Evolutionary conservation across 257 asterid species (phyloP), one percentile per base, ranked within the genome.

Genomic region (Ilex aquifolium): DNA sequence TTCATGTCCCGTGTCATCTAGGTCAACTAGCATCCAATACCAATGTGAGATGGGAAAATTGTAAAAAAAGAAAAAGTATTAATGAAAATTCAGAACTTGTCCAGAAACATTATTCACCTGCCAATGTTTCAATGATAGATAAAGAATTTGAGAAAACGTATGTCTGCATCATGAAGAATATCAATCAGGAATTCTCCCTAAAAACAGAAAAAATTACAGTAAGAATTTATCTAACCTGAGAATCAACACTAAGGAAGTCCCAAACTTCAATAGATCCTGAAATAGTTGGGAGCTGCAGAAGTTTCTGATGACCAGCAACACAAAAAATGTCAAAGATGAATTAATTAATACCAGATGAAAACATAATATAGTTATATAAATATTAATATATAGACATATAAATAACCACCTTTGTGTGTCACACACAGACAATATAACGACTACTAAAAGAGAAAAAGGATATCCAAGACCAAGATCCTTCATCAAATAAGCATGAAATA

Each of bases 191-290:
- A 78, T 58, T 61, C 57, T 13, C 66, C 64, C 61, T 60, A 32
- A 50, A 62, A 30, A 31, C 42, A 56, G 52, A 56, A 62, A 67
- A 63, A 48, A 74, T 58, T 32, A 54, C 66, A 65, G 52, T 10
- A 57, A 68, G 64, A 59, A 65, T 49, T 71, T 56, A 60, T 67
- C 67, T 54, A 70, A 90, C 97, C 99, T 93, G 99, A 78, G 99
- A 93, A 84, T 93, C 97, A 61, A 93, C 94, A 63, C 95, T 93
- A 56, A 87, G 96, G 79, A 93, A 93, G 82, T 93, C 97, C 99
- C 99, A 93, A 65, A 90, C 91, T 82, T 93, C 99, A 64, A 93
- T 87, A 42, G 97, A 85, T 71, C 85, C 70, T 54, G 97, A 93
- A 79, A 90, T 80, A 65, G 85, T 78, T 10, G 97, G 95, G 68